Evolutionary conservation across 1,284 basidiomycete species (phyloP).

Genomic region (Afroboletus lepidellus): DNA sequence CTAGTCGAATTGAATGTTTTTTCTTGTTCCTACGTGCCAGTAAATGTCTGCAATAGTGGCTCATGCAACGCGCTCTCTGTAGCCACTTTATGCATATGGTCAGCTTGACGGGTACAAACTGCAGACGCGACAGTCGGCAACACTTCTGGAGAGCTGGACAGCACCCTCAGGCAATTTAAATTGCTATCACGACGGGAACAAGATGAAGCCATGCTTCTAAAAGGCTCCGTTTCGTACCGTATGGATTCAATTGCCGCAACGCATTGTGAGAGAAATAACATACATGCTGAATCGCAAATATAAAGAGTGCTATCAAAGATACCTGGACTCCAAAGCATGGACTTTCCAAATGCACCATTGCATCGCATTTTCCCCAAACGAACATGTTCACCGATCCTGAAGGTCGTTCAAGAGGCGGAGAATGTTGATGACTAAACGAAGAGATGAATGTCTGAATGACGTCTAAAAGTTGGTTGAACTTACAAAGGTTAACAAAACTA

Average conservation of each 20-base stretch:
- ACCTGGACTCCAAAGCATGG: not conserved
- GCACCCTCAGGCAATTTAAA: no score
- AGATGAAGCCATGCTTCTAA: no score
- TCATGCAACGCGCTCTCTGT: no score
- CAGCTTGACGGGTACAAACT: no score
- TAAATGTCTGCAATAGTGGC: no score
- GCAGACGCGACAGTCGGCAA: no score
- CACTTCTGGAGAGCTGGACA: no score
- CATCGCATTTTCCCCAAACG: not conserved
- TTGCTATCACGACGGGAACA: no score
- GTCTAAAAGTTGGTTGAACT: constrained; percentile 27
- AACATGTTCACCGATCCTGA: constrained; percentile 37
- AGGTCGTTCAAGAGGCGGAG: constrained; percentile 67
- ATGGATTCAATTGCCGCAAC: constrained; percentile 6
- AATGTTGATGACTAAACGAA: constrained; percentile 65
- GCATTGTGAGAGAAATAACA: constrained; percentile 16
- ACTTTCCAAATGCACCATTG: not conserved
- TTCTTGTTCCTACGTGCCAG: no score
- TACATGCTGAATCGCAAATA: constrained; percentile 19
- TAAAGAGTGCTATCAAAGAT: constrained; percentile 10
- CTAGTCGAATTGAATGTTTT: no score
- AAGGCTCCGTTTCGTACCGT: constrained; percentile 21
- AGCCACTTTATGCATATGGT: no score
- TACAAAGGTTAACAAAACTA: constrained; percentile 76
- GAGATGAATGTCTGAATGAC: not conserved